phyloP scores from a whole-genome alignment of 352 stramenopile species.

The Pythium dissimile region DNA sequence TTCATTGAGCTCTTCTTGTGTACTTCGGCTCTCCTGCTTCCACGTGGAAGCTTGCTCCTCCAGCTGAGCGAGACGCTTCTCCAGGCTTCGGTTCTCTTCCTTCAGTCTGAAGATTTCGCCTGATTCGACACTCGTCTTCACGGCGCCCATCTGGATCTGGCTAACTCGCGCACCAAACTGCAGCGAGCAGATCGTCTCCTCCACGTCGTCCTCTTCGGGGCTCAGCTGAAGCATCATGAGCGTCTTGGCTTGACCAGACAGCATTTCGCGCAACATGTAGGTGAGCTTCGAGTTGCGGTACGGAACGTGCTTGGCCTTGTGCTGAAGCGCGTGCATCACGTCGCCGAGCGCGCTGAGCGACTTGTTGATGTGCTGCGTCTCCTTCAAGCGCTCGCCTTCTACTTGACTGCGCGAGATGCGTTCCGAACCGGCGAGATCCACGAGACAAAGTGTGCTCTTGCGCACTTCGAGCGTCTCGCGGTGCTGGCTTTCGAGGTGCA shows the following conservation, averaged over 20 bases:
- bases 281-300: slow-evolving; percentile 96
- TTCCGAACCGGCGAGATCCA: slow-evolving; percentile 98
- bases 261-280: slow-evolving; percentile 91
- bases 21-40: slow-evolving; percentile 46
- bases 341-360: slow-evolving; percentile 95
- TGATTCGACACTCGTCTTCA: slow-evolving; percentile 78
- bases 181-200: slow-evolving; percentile 90
- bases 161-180: slow-evolving; percentile 88
- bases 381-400: slow-evolving; percentile 87
- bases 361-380: slow-evolving; percentile 99
- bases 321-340: slow-evolving; percentile 93
- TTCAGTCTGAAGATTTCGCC: slow-evolving; percentile 69
- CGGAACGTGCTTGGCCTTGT: slow-evolving; percentile 92
- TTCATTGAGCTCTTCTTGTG: slow-evolving; percentile 44
- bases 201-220: slow-evolving; percentile 66
- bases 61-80: slow-evolving; percentile 26
- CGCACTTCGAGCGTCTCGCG: slow-evolving; percentile 64
- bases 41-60: slow-evolving; percentile 24
- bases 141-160: slow-evolving; percentile 85
- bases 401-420: slow-evolving; percentile 86
- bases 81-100: slow-evolving; percentile 54
- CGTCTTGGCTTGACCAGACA: slow-evolving; percentile 89
- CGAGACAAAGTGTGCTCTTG: slow-evolving; percentile 93
- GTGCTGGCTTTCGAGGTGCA: slow-evolving; percentile 74
- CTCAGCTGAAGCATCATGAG: slow-evolving; percentile 92